Evolutionary conservation across 257 asterid species (phyloP).

Genomic region (Primulina eburnea): DNA sequence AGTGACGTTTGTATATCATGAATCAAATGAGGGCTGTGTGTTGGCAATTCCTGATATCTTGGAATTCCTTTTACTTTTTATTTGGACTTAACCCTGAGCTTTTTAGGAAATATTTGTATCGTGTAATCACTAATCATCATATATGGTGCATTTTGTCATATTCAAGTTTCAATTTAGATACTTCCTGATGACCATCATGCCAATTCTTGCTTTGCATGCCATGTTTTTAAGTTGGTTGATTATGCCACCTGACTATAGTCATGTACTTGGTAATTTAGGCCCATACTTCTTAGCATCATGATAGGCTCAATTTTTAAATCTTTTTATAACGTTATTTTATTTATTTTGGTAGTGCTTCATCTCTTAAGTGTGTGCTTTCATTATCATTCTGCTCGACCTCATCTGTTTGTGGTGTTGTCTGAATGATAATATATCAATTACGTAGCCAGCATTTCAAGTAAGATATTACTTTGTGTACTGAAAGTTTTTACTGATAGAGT

Average conservation of each 20-base stretch:
- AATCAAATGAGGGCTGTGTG: background rate
- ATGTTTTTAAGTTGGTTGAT: background rate
- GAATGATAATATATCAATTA: background rate
- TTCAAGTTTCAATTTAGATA: background rate
- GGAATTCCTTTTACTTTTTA: background rate
- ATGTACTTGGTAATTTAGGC: background rate
- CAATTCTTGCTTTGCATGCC: background rate
- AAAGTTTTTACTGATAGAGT: slow-evolving; percentile 1
- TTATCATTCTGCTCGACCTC: background rate
- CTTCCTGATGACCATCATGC: background rate
- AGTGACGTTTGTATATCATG: background rate
- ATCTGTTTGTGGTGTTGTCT: slow-evolving; percentile 6
- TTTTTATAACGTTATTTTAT: too few species aligned
- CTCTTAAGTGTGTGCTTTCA: background rate
- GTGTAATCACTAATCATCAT: background rate
- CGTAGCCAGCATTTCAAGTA: background rate
- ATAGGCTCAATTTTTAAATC: background rate
- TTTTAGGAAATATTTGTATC: background rate
- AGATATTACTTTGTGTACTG: slow-evolving; percentile 5
- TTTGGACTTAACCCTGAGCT: slow-evolving; percentile 11
- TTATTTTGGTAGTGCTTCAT: background rate
- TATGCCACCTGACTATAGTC: slow-evolving; percentile 4
- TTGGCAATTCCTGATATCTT: background rate
- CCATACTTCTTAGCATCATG: background rate
- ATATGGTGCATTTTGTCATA: background rate